Base-by-base conservation (phyloP, 179 eudicot species). In the Beta lomatogona region DNA sequence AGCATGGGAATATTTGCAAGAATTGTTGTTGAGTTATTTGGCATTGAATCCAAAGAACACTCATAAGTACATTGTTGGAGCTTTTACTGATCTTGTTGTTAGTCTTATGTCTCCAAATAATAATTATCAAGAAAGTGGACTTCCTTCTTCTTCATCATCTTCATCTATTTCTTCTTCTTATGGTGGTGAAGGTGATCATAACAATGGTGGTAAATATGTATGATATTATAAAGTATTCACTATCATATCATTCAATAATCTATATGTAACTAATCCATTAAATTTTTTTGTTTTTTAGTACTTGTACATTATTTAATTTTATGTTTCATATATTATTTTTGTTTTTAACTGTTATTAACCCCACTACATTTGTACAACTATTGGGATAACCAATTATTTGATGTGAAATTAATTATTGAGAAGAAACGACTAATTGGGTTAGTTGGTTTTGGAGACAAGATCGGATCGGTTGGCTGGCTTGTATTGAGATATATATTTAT, bases 1-100 rank as follows among this genome's bases (percentile, higher is more conserved):
- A 4, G 88, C 85, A 73, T 94, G 97, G 97, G 94, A 92, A 6
- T 88, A 88, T 60, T 79, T 95, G 61, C 94, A 95, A 60, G 98
- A 93, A 71, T 87, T 95, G 71, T 83, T 95, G 48, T 48, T 89
- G 70, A 92, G 93, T 79, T 95, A 93, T 70, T 73, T 95, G 9
- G 71, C 87, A 4, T 65, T 95, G 50, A 95, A 95, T 85, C 93
- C 97, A 4, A 88, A 88, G 82, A 85, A 81, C 78, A 84, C 93
- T 8, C 97, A 95, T 71, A 90, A 89, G 86, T 92, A 87, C 85
- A 93, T 95, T 41, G 73, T 95, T 48, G 85, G 87, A 18, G 97
- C 97, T 25, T 95, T 92, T 79, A 71, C 94, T 46, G 97, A 95
- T 82, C 88, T 95, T 19, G 83, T 95, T 59, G 80, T 89, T n/a